Base-by-base conservation (phyloP, 2,329 filamentous ascomycete genomes). In the Diaporthe destruens region DNA sequence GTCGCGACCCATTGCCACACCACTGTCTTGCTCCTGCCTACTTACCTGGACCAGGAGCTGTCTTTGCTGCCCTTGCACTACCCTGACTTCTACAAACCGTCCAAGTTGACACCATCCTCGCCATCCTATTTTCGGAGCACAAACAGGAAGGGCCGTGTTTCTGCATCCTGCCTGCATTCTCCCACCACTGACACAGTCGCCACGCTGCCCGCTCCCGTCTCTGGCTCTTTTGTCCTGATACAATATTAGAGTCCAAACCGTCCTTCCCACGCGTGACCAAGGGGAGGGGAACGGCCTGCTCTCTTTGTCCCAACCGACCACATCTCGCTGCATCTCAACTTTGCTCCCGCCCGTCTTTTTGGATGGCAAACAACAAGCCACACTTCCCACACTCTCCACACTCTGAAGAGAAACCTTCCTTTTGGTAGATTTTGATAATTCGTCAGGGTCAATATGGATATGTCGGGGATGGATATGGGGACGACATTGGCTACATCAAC, bases 401-500 rank as follows among this genome's bases (percentile, higher is more conserved):
- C 34, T 11, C 11, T 49, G 20, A 39, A 51, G 32, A 20, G 14
- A 6, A 49, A 49, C 29, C 20, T 57, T 57, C 36, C 36, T 11
- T 14, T 39, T 39, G 36, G 36, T 11, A 39, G 36, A 39, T 39
- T 39, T 12, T 39, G 36, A 12, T 12, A 39, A 39, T 39, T 39
- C 36, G 36, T 39, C 39, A 51, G 29, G 25, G 14, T 20, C 6
- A 39, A 57, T 5, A 57, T 69, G 66, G 66, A 69, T 29, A 69
- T 69, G 54, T 57, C 53, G 14, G 65, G 25, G 14, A 68, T 56
- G 65, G 34, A 42, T 18, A 69, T 69, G 51, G 65, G 18, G 20
- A 44, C 66, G 11, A 69, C 53, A 16, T n/a, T 69, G 66, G 3
- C 39, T 18, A 69, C 66, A 7, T 69, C 32, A 32, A 69, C 66